Evolutionary conservation across 805 yeast genomes (phyloP), one percentile per base, ranked within the genome.

Genomic region (Komagataella ulmi): DNA sequence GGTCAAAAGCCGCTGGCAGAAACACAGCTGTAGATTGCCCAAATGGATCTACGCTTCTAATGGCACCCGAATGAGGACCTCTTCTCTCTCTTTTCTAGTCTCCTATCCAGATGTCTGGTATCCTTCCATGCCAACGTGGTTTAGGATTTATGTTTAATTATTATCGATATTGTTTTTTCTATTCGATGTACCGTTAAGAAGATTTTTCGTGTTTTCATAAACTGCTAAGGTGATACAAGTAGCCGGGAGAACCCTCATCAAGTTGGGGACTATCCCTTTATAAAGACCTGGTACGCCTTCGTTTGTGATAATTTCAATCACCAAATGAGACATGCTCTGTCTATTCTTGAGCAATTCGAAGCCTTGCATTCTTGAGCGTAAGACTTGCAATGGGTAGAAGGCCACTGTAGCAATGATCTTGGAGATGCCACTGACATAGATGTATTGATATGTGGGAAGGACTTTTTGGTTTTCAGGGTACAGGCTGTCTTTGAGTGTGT

Each of bases 211-310:
- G 45, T 75, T 71, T 62, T 93, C 99, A 60, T 93, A 93, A 4
- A 85, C 85, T 4, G 85, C 72, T 62, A 93, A 88, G 0, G 98
- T 93, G 10, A 90, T 77, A 61, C 96, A 86, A 3, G 97, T 90
- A 1, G 97, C 89, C 0, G 99, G 99, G 3, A 93, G 74, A 0
- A 91, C 96, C 48, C 98, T 71, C 1, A 86, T 53, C 17, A 91
- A 61, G 56, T 89, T 90, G 1, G 96, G 84, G 1, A 79, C 67
- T 17, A 93, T 65, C 0, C 99, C 99, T 57, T 85, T 83, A 64
- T 93, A 93, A 54, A 90, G 84, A 0, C 89, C 96, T 10, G 59
- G 55, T 3, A 77, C 8, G 0, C 93, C 91, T 52, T 81, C 85
- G 1, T 61, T 59, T 1, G 47, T 44, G 58, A 74, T 72, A 2